Evolutionary conservation across 768 basidiomycete genomes (phyloP), one percentile per base, ranked within the genome.

Genomic region (Pluteus cervinus): DNA sequence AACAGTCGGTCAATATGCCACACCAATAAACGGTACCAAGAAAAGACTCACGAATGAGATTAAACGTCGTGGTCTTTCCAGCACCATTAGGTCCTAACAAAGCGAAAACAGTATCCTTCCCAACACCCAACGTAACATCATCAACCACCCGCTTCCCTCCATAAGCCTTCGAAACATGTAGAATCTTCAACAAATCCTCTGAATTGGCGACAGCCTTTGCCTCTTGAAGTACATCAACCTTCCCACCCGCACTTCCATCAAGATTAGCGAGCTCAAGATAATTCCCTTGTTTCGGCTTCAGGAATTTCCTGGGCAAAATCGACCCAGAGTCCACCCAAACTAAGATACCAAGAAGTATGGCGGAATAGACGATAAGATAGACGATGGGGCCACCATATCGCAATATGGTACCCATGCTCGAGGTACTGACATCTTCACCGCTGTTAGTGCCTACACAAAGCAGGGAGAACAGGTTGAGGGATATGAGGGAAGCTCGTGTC

Each of bases 1-100:
- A 31, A n/a, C 9, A 39, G n/a, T n/a, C 17, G 24, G 21, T 31
- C 33, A 26, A 24, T 33, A 29, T 9, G 14, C 25, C 32, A 17
- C 3, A 9, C 32, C 14, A 11, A 23, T 14, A 24, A 8, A 37
- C 20, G 7, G 24, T 26, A 29, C 33, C 6, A 26, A 29, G 30
- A 26, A 25, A 35, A 7, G 14, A 18, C 81, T 40, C 49, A 82
- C 83, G 79, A 42, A 89, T 86, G 51, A 86, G 72, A 44, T 86
- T 84, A 56, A 88, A 85, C 0, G 79, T 81, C 0, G 86, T 86
- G 8, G 83, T 87, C 57, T 88, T 88, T 0, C 86, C 86, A 7
- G 85, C 86, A 5, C 86, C 86, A 46, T 88, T 89, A 1, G 86
- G 86, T 2, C 86, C 86, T 11, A 89, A 65, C 43, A 88, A 56